phyloP scores from a whole-genome alignment of 2,329 filamentous ascomycete genomes.

The Pseudogymnoascus sp. region DNA sequence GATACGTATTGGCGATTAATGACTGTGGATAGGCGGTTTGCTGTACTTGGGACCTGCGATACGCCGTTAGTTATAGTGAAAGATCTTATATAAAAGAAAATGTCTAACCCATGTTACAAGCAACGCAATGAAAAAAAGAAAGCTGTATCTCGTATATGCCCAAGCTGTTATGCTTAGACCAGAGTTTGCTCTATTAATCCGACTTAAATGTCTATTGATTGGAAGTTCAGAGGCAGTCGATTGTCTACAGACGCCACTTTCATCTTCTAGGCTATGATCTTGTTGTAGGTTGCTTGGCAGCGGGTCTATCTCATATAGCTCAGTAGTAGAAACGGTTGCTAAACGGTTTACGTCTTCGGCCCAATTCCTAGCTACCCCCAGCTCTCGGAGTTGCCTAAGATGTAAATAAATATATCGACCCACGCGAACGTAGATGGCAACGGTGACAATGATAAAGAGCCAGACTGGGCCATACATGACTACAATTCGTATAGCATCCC shows the following conservation, averaged over 20 bases:
- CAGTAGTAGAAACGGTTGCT: neutral
- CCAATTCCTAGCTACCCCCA: neutral
- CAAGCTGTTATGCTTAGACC: constrained; percentile 41
- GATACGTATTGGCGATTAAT: neutral
- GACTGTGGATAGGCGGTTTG: constrained; percentile 13
- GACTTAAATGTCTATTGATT: neutral
- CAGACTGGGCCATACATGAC: constrained; percentile 42
- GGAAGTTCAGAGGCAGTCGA: too few species aligned
- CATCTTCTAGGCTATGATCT: neutral
- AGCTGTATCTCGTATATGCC: constrained; percentile 59
- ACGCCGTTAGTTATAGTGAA: neutral
- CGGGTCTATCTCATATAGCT: neutral
- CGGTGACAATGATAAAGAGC: constrained; percentile 26
- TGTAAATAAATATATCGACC: constrained; percentile 29
- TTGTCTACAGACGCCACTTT: neutral
- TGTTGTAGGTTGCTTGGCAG: neutral
- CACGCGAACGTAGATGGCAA: constrained; percentile 31
- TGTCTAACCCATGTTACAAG: constrained; percentile 56
- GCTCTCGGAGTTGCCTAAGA: neutral
- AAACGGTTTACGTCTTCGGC: neutral
- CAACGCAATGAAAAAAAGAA: constrained; percentile 61
- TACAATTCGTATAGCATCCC: constrained; percentile 44
- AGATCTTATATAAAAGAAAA: neutral
- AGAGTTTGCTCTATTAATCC: constrained; percentile 30
- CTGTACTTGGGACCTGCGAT: constrained; percentile 8